phyloP scores from a whole-genome alignment of 495 filamentous ascomycete genomes.

The Aspergillus nidulans region DNA sequence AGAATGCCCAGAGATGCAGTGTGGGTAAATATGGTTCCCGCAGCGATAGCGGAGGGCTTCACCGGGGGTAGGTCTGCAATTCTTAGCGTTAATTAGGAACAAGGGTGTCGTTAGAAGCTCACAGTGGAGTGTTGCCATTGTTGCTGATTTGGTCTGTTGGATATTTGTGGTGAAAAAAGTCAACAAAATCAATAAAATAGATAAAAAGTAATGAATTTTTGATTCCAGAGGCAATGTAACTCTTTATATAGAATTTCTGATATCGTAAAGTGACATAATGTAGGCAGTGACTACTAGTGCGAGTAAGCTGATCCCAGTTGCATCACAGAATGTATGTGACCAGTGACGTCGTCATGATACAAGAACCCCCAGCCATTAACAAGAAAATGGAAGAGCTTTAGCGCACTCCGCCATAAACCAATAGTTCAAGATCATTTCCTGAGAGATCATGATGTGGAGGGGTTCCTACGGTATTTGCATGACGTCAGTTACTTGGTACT shows the following conservation, averaged over 20 bases:
- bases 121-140: slow-evolving; percentile 63
- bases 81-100: background rate
- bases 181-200: too few relatives aligned
- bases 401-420: background rate
- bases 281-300: background rate
- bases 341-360: slow-evolving; percentile 45
- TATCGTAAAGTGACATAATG: slow-evolving; percentile 10
- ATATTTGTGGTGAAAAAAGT: background rate
- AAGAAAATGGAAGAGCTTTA: background rate
- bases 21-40: slow-evolving; percentile 95
- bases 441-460: slow-evolving; percentile 8
- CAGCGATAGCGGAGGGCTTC: slow-evolving; percentile 95
- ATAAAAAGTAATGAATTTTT: background rate
- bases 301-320: background rate
- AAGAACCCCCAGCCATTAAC: slow-evolving; percentile 18
- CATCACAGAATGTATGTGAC: slow-evolving; percentile 10
- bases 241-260: background rate
- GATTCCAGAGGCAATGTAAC: background rate
- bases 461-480: background rate
- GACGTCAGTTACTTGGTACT: slow-evolving; percentile 2
- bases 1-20: slow-evolving; percentile 75
- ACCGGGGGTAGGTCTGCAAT: slow-evolving; percentile 83
- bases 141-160: slow-evolving; percentile 10
- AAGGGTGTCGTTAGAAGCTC: slow-evolving; percentile 23
- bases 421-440: background rate